Evolutionary conservation across 192 early-diverging fungal species (phyloP).

Genomic region (Backusella macrospora): DNA sequence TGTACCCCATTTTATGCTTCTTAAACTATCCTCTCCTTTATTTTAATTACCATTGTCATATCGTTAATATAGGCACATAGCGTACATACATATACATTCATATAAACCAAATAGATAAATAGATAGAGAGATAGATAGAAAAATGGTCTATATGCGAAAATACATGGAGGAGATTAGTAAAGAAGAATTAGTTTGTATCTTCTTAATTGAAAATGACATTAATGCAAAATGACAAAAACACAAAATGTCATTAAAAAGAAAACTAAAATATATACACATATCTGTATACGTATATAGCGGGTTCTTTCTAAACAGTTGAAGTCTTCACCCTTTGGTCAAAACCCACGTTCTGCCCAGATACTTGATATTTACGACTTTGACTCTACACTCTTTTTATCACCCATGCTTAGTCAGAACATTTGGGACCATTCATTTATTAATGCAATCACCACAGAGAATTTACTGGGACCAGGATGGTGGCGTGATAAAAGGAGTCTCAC

Average conservation of each 20-base stretch:
- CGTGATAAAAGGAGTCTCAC: slow-evolving; percentile 29
- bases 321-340: not conserved
- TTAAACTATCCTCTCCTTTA: not conserved
- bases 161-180: not conserved
- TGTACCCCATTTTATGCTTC: not conserved
- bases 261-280: not conserved
- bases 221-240: not conserved
- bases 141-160: slow-evolving; percentile 3
- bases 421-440: slow-evolving; percentile 21
- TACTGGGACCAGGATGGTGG: slow-evolving; percentile 40
- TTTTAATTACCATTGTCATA: not conserved
- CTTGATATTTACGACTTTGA: slow-evolving; percentile 42
- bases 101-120: too few relatives aligned
- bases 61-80: too few relatives aligned
- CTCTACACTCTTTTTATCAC: slow-evolving; percentile 36
- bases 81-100: too few relatives aligned
- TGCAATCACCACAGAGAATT: slow-evolving; percentile 19
- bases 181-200: not conserved
- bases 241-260: not conserved
- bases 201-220: not conserved
- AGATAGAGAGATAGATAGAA: too few relatives aligned
- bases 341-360: not conserved
- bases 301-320: not conserved
- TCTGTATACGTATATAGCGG: not conserved
- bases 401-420: slow-evolving; percentile 20